Conservation (phyloP, 2,329 filamentous ascomycete genomes). For the Colletotrichum caudatum region DNA sequence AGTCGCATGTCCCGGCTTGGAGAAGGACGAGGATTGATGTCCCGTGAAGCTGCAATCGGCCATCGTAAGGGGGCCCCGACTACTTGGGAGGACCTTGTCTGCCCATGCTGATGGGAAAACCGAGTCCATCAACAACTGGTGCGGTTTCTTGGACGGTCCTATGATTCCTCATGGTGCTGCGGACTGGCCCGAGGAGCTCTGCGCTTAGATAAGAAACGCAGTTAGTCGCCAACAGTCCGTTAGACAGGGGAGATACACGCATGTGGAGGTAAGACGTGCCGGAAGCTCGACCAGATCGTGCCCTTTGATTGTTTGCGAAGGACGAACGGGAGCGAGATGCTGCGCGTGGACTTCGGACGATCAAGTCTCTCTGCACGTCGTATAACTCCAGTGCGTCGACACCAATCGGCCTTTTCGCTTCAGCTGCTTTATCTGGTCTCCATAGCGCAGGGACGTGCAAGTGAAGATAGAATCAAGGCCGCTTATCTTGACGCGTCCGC, state of each 20-base stretch:
- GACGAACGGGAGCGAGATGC: background rate
- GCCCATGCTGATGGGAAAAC: background rate
- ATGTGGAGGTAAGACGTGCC: conserved; percentile 7
- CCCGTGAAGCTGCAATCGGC: conserved; percentile 15
- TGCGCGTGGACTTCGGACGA: background rate
- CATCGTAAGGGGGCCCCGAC: background rate
- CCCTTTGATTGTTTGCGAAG: background rate
- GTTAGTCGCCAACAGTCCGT: conserved; percentile 1
- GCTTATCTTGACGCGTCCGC: conserved; percentile 28
- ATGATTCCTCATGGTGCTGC: conserved; percentile 6
- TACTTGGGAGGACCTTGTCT: conserved; percentile 2
- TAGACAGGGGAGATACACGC: conserved; percentile 2
- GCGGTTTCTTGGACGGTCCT: conserved; percentile 8
- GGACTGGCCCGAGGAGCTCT: background rate
- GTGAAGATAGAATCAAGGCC: conserved; percentile 10
- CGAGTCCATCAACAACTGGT: background rate
- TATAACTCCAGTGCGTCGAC: background rate
- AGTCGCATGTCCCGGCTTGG: conserved; percentile 10
- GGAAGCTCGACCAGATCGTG: background rate
- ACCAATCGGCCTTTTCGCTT: background rate
- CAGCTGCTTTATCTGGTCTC: conserved; percentile 2
- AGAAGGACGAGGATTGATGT: conserved; percentile 21
- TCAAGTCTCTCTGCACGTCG: background rate
- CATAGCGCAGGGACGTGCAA: conserved; percentile 14
- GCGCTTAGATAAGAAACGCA: conserved; percentile 18